These are phyloP conservation scores for Ambrosia trifida DNA, from an alignment of 129 eudicot species.

Conservation along the genomic window DNA sequence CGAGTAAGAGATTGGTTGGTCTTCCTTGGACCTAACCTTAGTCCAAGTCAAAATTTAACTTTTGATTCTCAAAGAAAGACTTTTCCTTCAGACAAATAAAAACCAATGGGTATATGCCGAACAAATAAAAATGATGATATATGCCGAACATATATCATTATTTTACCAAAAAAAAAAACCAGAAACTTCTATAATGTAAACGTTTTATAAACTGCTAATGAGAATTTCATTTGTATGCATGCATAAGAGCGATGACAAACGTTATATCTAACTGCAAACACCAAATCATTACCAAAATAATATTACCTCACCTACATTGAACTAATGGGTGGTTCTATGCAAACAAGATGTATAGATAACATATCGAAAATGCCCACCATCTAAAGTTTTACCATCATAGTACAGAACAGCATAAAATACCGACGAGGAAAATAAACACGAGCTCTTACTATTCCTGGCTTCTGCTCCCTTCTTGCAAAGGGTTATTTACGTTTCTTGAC, in stretches of 20 bases:
- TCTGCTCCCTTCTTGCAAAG: constrained; percentile 17
- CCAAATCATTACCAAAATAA: background rate
- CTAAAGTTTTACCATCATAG: constrained; percentile 16
- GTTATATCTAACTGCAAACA: too few relatives aligned
- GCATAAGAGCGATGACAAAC: background rate
- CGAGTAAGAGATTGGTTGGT: too few relatives aligned
- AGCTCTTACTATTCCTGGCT: constrained; percentile 5
- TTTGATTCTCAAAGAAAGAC: too few relatives aligned
- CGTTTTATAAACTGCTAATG: background rate
- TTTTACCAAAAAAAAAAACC: too few relatives aligned
- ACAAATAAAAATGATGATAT: too few relatives aligned
- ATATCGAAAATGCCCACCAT: constrained; percentile 1
- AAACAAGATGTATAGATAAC: background rate
- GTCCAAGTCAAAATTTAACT: too few relatives aligned
- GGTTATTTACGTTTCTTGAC: constrained; percentile 29
- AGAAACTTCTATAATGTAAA: background rate
- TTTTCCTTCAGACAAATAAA: too few relatives aligned
- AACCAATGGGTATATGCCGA: too few relatives aligned
- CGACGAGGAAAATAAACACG: background rate
- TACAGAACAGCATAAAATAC: constrained; percentile 15
- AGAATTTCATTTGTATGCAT: background rate
- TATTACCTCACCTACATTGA: background rate
- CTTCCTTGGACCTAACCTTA: too few relatives aligned
- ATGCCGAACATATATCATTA: too few relatives aligned
- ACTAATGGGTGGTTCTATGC: background rate